Evolutionary conservation across 805 yeast genomes (phyloP), one percentile per base, ranked within the genome.

Genomic region (Ogataea degrootiae): DNA sequence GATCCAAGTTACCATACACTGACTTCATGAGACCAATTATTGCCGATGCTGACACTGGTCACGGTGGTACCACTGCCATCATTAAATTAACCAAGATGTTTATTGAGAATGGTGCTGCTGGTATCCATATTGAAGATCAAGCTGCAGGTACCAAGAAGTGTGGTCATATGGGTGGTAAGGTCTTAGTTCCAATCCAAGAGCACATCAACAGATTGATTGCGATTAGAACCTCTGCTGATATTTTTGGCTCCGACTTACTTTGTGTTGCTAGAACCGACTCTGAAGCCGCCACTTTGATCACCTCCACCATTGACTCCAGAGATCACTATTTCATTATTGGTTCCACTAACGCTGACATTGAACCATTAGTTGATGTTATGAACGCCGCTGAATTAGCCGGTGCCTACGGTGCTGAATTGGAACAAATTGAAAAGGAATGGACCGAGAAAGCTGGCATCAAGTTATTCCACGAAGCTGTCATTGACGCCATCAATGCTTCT

Each of bases 91-190:
- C 97, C 62, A 92, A 92, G 75, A 77, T 92, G 82, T 92, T 92
- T 66, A 87, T 92, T 60, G 98, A 92, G 75, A 83, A 95, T 62
- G 98, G 98, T 70, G 99, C 98, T 48, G 97, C 98, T 50, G 98
- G 98, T 65, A 90, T 92, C 62, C 99, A 92, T 69, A 90, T 92
- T 67, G 99, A 92, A 74, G 98, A 92, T 72, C 98, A 92, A 77
- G 97, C 97, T 46, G 96, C 98, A 46, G 97, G 97, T 61, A 92
- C 97, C 61, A 92, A 92, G 72, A 92, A 92, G 74, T 92, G 98
- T 75, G 98, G 98, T 52, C 98, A 92, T 72, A 92, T 92, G 98
- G 97, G 96, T 57, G 98, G 98, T 61, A 89, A 94, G 71, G 97
- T 94, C 45, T 81, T 92, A 58, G 97, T 92, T 53, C 98, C 98